Conservation (phyloP, 805 yeast species). For the Priceomyces haplophilus region DNA sequence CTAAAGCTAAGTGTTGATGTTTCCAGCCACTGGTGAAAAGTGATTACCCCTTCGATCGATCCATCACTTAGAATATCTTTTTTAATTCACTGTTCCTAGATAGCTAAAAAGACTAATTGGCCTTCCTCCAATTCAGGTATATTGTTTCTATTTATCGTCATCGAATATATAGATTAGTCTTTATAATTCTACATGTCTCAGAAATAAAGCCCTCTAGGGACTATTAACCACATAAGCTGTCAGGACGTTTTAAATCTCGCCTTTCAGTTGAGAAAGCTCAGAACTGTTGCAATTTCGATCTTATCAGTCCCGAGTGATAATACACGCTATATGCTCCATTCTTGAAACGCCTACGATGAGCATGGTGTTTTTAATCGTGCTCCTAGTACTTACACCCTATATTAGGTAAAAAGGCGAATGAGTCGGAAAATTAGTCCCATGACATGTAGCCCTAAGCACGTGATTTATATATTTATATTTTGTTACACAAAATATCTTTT, state of each 20-base stretch:
- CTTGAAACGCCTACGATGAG: too few species aligned
- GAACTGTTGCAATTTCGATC: too few species aligned
- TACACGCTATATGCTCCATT: too few species aligned
- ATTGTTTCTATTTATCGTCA: constrained; percentile 5
- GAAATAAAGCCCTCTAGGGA: too few species aligned
- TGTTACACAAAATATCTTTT: constrained; percentile 1
- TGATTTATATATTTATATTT: not conserved
- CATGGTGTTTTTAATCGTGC: too few species aligned
- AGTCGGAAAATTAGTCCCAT: not conserved
- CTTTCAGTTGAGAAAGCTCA: too few species aligned
- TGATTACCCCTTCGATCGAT: not conserved
- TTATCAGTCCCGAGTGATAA: too few species aligned
- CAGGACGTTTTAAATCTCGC: too few species aligned
- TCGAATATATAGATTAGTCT: constrained; percentile 6
- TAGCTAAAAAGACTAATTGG: constrained; percentile 7
- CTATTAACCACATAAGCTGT: too few species aligned
- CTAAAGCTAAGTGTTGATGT: not conserved
- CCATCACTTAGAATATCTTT: not conserved
- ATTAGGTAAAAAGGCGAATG: too few species aligned
- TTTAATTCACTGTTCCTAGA: constrained; percentile 6
- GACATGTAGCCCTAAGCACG: not conserved
- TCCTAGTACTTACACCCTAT: too few species aligned
- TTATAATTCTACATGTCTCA: constrained; percentile 4
- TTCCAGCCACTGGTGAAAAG: not conserved
- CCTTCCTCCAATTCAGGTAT: constrained; percentile 3